Evolutionary conservation across 805 yeast species (phyloP).

Genomic region (Wickerhamomyces alni): DNA sequence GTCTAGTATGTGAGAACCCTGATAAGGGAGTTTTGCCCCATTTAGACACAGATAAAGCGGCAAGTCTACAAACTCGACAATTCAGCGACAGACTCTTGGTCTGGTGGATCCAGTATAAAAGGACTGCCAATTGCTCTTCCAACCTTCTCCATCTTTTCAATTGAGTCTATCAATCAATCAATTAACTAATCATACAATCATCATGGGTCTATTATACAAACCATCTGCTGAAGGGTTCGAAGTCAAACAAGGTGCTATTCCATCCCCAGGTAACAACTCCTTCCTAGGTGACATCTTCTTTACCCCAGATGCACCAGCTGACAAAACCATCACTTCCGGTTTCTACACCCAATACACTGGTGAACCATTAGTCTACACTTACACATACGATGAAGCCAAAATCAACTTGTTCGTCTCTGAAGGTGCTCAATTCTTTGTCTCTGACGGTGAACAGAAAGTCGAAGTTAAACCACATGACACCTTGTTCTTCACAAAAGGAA

Average conservation of each 20-base stretch:
- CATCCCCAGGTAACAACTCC: constrained; percentile 62
- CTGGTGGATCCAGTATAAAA: too few relatives aligned
- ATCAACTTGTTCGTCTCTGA: constrained; percentile 63
- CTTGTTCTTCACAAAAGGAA: constrained; percentile 60
- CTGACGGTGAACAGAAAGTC: constrained; percentile 58
- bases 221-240: constrained; percentile 48
- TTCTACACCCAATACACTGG: constrained; percentile 67
- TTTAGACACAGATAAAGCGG: too few relatives aligned
- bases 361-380: constrained; percentile 60
- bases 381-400: constrained; percentile 67
- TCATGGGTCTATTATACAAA: constrained; percentile 50
- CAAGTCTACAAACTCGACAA: too few relatives aligned
- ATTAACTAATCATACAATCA: constrained; percentile 9
- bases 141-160: too few relatives aligned
- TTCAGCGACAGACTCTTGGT: too few relatives aligned
- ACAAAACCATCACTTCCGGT: constrained; percentile 57
- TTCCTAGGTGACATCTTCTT: constrained; percentile 63
- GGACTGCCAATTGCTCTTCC: too few relatives aligned
- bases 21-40: too few relatives aligned
- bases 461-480: constrained; percentile 60
- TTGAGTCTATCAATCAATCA: background rate
- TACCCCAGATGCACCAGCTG: constrained; percentile 55
- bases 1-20: too few relatives aligned
- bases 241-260: constrained; percentile 51
- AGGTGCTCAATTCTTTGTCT: constrained; percentile 43